Evolutionary conservation across 495 filamentous ascomycete genomes (phyloP).

Genomic region (Aspergillus bertholletiae): DNA sequence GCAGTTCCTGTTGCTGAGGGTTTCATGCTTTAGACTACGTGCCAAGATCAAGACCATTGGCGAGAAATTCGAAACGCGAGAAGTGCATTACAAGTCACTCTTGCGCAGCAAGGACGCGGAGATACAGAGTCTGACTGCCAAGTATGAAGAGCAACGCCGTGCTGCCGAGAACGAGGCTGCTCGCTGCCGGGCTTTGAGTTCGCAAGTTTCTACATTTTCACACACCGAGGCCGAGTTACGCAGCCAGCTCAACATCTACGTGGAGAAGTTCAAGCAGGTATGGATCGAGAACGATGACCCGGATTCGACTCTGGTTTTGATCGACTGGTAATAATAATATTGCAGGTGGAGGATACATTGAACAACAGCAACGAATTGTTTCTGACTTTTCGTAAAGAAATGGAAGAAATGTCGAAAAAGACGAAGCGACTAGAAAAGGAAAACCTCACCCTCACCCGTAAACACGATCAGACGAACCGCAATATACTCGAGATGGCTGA

Average conservation of each 20-base stretch:
- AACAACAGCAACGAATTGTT: constrained; percentile 99
- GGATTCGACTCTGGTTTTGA: constrained; percentile 5
- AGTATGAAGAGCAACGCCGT: constrained; percentile 85
- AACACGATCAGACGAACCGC: constrained; percentile 87
- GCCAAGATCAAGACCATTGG: constrained; percentile 88
- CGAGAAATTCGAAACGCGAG: constrained; percentile 92
- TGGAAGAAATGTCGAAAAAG: constrained; percentile 99
- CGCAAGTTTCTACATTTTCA: constrained; percentile 92
- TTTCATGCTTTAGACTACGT: constrained; percentile 60
- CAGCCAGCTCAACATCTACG: constrained; percentile 96
- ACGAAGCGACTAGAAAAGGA: constrained; percentile 97
- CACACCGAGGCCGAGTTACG: constrained; percentile 92
- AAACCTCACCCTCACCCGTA: constrained; percentile 84
- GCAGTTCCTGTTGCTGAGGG: neutral
- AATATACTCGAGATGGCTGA: constrained; percentile 99
- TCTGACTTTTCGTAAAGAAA: constrained; percentile 96
- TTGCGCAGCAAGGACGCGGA: constrained; percentile 95
- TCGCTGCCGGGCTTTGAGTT: constrained; percentile 77
- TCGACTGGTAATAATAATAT: constrained; percentile 22
- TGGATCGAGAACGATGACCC: constrained; percentile 22
- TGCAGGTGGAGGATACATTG: constrained; percentile 93
- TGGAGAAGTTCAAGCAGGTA: constrained; percentile 99
- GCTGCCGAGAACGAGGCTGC: constrained; percentile 73
- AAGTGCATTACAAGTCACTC: constrained; percentile 84
- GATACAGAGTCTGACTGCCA: constrained; percentile 82